Conservation (phyloP, 129 eudicot genomes). For the Saposhnikovia divaricata region DNA sequence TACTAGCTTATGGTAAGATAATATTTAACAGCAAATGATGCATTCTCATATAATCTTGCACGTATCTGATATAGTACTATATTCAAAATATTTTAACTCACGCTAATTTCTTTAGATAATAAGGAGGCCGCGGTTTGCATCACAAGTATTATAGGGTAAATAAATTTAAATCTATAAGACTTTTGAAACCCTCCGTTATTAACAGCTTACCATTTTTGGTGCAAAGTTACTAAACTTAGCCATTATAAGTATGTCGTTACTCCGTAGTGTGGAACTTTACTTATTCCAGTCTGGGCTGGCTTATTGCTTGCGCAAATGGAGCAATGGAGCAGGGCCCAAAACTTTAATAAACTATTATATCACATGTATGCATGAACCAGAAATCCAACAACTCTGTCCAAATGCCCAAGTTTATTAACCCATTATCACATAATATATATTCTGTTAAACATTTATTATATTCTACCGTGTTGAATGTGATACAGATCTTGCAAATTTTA, state of each 20-base stretch:
- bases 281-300: not conserved
- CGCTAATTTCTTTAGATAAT: not conserved
- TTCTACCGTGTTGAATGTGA: no score
- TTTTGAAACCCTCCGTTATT: not conserved
- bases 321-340: no score
- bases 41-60: not conserved
- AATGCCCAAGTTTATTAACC: no score
- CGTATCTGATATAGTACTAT: not conserved
- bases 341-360: no score
- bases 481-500: no score
- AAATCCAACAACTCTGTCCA: no score
- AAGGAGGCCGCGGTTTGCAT: not conserved
- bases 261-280: not conserved
- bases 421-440: no score
- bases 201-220: not conserved
- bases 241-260: not conserved
- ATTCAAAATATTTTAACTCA: not conserved
- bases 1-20: constrained; percentile 68
- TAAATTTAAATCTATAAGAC: not conserved
- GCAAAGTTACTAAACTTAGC: not conserved
- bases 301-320: no score
- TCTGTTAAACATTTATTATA: no score
- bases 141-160: not conserved
- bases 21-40: not conserved
- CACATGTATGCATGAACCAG: no score